Base-by-base conservation (phyloP, 2,329 filamentous ascomycete genomes). In the Colletotrichum destructivum region DNA sequence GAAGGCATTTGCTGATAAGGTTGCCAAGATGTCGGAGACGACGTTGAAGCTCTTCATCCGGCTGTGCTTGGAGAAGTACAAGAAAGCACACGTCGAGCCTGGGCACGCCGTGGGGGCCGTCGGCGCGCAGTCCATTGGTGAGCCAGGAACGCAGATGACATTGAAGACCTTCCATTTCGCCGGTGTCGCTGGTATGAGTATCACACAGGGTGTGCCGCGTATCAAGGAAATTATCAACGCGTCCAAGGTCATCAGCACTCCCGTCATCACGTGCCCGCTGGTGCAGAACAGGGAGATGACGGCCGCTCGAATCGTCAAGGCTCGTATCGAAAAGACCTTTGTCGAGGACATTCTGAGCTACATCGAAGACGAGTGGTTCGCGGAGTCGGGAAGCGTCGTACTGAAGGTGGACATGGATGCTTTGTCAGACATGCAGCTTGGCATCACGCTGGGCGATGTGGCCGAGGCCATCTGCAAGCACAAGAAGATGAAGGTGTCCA, bases 171-270 rank as follows among this genome's bases (percentile, higher is more conserved):
- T 98, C 90, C 96, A 98, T 93, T 99, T 99, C 86, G 96, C 96
- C 80, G 96, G 96, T 93, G 96, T 99, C 74, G 96, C 96, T 54
- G 96, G 96, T 81, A 98, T 99, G 96, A 98, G 94, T 88, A 98
- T 99, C 79, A 99, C 96, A 0, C 94, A 98, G 79, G 96, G 96
- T 93, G 96, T 99, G 8, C 96, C 96, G 1, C 96, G 96, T 91
- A 99, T 99, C 86, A 99, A 99, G 84, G 96, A 99, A 87, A 99
- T 99, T 76, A 99, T 99, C 90, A 99, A 99, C 83, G 96, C 96
- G 7, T 98, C 95, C 11, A 97, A 95, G 81, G 86, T 87, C 61
- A 99, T 99, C 82, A 97, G 93, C 81, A 99, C 96, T 0, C 96
- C 96, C 0, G 93, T 99, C 79, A 97, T 99, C 76, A 91, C 90